A percentile compares a stretch with the other conserved stretches of the same genome.
phyloP scores from a whole-genome alignment of 1,139 yeast genomes.

The Taphrina deformans region DNA sequence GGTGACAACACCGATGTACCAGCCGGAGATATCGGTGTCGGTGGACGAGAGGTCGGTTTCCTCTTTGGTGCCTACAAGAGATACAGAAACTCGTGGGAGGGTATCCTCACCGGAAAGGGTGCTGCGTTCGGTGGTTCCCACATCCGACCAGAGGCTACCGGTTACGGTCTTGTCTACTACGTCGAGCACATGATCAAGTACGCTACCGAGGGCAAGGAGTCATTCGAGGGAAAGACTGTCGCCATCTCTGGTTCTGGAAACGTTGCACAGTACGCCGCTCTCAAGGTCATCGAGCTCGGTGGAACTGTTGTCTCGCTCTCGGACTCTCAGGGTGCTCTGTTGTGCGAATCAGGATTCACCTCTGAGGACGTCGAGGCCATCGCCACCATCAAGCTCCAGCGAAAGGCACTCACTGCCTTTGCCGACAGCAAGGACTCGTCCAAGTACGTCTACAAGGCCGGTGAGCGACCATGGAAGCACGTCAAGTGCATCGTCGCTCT shows the following conservation, averaged over 20 bases:
- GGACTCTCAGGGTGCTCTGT: conserved; percentile 88
- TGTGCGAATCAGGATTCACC: conserved; percentile 70
- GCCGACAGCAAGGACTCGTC: conserved; percentile 47
- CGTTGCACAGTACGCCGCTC: conserved; percentile 98
- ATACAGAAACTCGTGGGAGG: conserved; percentile 90
- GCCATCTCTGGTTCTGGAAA: conserved; percentile 98
- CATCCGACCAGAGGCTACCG: conserved; percentile 99
- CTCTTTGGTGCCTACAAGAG: conserved; percentile 95
- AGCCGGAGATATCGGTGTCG: conserved; percentile 94
- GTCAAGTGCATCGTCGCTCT: conserved; percentile 91
- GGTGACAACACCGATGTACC: conserved; percentile 98
- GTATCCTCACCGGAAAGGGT: conserved; percentile 98
- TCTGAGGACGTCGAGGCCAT: conserved; percentile 74
- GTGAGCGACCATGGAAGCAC: conserved; percentile 95
- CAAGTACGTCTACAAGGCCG: conserved; percentile 70
- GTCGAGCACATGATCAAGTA: conserved; percentile 96
- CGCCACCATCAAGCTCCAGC: conserved; percentile 77
- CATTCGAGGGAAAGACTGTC: conserved; percentile 88
- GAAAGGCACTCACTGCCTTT: conserved; percentile 69
- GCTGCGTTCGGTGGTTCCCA: conserved; percentile 98
- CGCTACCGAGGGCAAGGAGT: conserved; percentile 84
- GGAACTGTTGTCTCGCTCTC: conserved; percentile 91
- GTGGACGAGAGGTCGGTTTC: conserved; percentile 91
- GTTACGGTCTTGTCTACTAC: conserved; percentile 95
- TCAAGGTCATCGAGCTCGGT: conserved; percentile 94